phyloP scores from a whole-genome alignment of 805 yeast genomes.

The Candida orba region DNA sequence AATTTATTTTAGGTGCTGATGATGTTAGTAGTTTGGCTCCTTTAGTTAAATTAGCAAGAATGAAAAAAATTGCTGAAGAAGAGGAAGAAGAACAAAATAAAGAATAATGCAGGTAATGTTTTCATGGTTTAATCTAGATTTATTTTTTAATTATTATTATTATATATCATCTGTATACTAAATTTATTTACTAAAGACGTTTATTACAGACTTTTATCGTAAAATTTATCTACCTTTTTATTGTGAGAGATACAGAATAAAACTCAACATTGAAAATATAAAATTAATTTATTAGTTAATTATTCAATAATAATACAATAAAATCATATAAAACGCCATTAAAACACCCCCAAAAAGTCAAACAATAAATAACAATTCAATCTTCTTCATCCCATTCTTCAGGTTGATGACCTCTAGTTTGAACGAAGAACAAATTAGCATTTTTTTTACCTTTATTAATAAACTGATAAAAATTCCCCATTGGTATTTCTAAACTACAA shows the following conservation, averaged over 20 bases:
- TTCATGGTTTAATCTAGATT: neutral
- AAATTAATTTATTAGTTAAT: neutral
- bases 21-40: slow-evolving; percentile 60
- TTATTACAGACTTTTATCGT: neutral
- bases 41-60: slow-evolving; percentile 63
- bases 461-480: slow-evolving; percentile 66
- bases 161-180: neutral
- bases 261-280: no score
- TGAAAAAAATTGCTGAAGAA: slow-evolving; percentile 48
- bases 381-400: slow-evolving; percentile 18
- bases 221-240: no score
- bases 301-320: neutral
- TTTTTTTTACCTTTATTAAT: slow-evolving; percentile 50
- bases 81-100: slow-evolving; percentile 24
- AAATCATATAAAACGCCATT: neutral
- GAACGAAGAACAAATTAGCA: slow-evolving; percentile 71
- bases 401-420: slow-evolving; percentile 34
- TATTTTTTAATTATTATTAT: neutral
- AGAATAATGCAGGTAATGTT: neutral
- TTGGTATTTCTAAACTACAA: slow-evolving; percentile 76
- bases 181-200: neutral
- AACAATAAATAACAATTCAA: neutral
- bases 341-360: neutral
- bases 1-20: slow-evolving; percentile 57
- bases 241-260: no score